Conservation (phyloP, 768 basidiomycete species). For the Coprinopsis marcescibilis region DNA sequence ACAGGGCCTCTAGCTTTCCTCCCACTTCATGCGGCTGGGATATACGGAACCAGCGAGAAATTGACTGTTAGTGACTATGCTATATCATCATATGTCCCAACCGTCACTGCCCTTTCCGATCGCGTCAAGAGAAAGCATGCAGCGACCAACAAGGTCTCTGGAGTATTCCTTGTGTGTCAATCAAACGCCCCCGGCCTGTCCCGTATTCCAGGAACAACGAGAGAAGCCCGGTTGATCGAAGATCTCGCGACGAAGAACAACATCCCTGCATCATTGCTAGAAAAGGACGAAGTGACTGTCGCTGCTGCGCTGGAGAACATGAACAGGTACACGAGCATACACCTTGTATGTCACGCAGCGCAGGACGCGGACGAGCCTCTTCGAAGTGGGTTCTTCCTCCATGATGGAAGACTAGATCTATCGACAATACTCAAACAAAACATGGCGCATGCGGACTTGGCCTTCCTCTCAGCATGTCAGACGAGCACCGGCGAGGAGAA, state of each 20-base stretch:
- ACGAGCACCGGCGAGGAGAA: slow-evolving; percentile 7
- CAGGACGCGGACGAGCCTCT: slow-evolving; percentile 22
- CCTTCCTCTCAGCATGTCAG: slow-evolving; percentile 12
- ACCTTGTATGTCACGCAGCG: slow-evolving; percentile 28
- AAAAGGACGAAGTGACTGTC: background rate
- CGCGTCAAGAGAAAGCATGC: background rate
- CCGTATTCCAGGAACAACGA: slow-evolving; percentile 10
- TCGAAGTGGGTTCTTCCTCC: slow-evolving; percentile 18
- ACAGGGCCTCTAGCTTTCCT: slow-evolving; percentile 12
- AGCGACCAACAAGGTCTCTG: background rate
- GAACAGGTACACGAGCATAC: slow-evolving; percentile 17
- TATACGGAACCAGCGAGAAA: background rate
- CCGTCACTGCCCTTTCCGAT: slow-evolving; percentile 8
- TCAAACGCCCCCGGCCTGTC: slow-evolving; percentile 5
- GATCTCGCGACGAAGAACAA: background rate
- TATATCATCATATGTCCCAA: slow-evolving; percentile 18
- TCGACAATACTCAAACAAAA: slow-evolving; percentile 1
- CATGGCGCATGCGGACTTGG: slow-evolving; percentile 6
- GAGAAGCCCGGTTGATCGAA: slow-evolving; percentile 7
- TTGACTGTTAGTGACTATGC: slow-evolving; percentile 11
- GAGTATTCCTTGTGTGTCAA: slow-evolving; percentile 14
- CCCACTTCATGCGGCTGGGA: slow-evolving; percentile 13
- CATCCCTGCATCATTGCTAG: background rate
- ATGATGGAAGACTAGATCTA: slow-evolving; percentile 15
- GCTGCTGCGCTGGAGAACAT: slow-evolving; percentile 8